Conservation (phyloP, 1,139 yeast species). For the Kurtzmaniella quercitrusa region DNA sequence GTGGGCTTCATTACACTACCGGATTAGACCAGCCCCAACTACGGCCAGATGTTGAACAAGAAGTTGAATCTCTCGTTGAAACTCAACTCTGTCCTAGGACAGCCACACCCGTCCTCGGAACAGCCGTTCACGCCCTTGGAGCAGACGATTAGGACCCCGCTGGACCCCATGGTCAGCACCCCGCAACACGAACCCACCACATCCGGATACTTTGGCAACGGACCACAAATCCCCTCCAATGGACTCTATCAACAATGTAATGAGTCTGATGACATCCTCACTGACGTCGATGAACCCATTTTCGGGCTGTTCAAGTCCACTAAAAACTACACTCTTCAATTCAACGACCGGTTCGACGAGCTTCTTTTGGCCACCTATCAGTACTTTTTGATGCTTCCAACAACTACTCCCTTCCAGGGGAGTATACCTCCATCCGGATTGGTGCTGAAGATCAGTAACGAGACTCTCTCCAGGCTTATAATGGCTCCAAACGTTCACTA, state of each 20-base stretch:
- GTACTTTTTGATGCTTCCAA: constrained; percentile 36
- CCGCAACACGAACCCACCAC: constrained; percentile 7
- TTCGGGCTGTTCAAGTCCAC: constrained; percentile 16
- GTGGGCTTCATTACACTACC: not conserved
- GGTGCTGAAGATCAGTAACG: constrained; percentile 41
- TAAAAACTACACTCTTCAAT: constrained; percentile 30
- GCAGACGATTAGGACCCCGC: constrained; percentile 41
- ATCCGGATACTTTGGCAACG: constrained; percentile 4
- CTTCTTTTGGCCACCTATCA: constrained; percentile 33
- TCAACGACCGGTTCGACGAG: constrained; percentile 36
- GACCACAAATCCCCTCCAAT: constrained; percentile 4
- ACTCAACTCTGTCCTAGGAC: constrained; percentile 3
- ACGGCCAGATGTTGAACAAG: constrained; percentile 5
- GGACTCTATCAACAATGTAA: constrained; percentile 26
- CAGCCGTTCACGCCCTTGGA: constrained; percentile 44
- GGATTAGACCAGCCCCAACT: not conserved
- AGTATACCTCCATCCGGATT: constrained; percentile 42
- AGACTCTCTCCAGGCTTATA: constrained; percentile 30
- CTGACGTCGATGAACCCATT: constrained; percentile 35
- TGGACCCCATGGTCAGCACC: constrained; percentile 22
- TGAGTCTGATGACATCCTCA: constrained; percentile 42
- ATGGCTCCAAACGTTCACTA: constrained; percentile 20
- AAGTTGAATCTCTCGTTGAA: constrained; percentile 7
- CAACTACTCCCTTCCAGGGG: constrained; percentile 46
- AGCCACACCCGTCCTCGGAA: not conserved